Percentiles rank a stretch among this genome's conserved stretches.
Conservation (phyloP, 1,284 basidiomycete genomes). For the Dichomitus squalens region DNA sequence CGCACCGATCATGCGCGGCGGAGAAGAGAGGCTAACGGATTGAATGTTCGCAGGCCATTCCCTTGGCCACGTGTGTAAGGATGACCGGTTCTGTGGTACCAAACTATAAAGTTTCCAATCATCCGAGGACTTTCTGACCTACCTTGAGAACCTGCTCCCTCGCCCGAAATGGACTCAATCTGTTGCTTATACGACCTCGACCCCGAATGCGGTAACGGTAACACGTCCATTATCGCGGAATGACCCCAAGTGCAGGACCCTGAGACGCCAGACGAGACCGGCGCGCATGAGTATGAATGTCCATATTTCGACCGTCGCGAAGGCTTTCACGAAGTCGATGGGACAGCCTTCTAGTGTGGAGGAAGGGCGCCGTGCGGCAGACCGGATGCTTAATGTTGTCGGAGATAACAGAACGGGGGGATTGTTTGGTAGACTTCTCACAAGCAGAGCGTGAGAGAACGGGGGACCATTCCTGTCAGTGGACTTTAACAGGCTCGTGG, state of each 20-base stretch:
- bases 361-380: constrained; percentile 11
- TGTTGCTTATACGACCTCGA: background rate
- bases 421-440: constrained; percentile 20
- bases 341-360: constrained; percentile 21
- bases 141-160: constrained; percentile 13
- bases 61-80: constrained; percentile 14
- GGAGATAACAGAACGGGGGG: constrained; percentile 20
- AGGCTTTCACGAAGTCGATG: constrained; percentile 10
- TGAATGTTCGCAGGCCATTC: constrained; percentile 12
- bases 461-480: constrained; percentile 5
- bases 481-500: constrained; percentile 20
- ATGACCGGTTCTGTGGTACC: constrained; percentile 15
- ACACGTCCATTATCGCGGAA: background rate
- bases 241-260: background rate
- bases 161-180: constrained; percentile 3
- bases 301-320: constrained; percentile 16
- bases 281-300: constrained; percentile 14
- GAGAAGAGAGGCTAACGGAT: constrained; percentile 10
- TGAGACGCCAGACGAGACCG: constrained; percentile 5
- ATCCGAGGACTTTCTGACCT: constrained; percentile 10
- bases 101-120: constrained; percentile 24
- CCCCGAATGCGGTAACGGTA: too few species aligned
- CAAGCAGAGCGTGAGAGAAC: constrained; percentile 17
- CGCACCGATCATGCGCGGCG: constrained; percentile 13
- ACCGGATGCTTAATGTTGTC: constrained; percentile 16